Evolutionary conservation across 441 rosid species (phyloP), one percentile per base, ranked within the genome.

Genomic region (Dalechampia spathulata): DNA sequence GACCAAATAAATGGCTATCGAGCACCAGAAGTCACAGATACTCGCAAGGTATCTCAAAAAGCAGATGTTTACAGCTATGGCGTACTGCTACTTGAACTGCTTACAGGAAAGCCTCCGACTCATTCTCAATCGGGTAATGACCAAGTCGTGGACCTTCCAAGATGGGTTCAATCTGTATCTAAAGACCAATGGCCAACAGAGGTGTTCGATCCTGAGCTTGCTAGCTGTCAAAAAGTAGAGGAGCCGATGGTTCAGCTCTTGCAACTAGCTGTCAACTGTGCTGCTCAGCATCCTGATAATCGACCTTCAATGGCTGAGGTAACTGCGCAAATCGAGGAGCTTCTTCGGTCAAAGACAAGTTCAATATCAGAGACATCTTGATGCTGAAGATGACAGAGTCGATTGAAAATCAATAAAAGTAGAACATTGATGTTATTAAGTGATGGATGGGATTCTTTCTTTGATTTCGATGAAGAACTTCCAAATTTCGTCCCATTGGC

Each of bases 21-120:
- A 42, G 97, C 96, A 1, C 96, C 96, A 0, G 97, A 90, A 67
- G 90, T 90, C 51, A 87, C 92, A 0, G 94, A 83, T 39, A 75
- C 90, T 2, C 81, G 82, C 42, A 78, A 63, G 58, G 87, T 90
- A 36, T 79, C 94, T 19, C 97, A 90, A 61, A 83, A 83, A 40
- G 94, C 94, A 1, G 97, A 90, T 21, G 87, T 90, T 46, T 90
- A 87, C 61, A 87, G 97, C 81, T 90, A 87, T 12, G 96, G 96
- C 0, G 91, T 90, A 19, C 65, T 90, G 66, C 71, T 90, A 52
- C 65, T 90, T 60, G 97, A 90, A 77, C 68, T 90, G 64, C 67
- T 90, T 12, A 87, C 96, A 0, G 96, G 96, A n/a, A 90, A 87
- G 72, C 86, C 91, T 3, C 90, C 96, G 4, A 74, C 84, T 3